Evolutionary conservation across 1,284 basidiomycete species (phyloP).

Genomic region (Fereydounia khargensis): DNA sequence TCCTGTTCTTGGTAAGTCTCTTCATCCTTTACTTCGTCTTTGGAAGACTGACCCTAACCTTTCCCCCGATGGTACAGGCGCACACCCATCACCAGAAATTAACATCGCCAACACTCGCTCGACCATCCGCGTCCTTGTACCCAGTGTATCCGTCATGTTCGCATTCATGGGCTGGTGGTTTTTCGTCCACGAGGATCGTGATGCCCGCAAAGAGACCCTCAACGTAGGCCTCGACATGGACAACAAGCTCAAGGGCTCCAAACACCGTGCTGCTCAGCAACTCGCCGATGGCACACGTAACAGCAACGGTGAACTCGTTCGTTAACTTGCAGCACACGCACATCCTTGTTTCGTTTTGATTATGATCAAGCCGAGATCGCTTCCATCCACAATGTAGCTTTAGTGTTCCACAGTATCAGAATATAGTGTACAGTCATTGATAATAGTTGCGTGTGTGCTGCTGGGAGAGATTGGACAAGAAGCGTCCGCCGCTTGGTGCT

Average conservation of each 20-base stretch:
- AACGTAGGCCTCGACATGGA: slow-evolving; percentile 18
- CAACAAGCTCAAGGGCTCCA: slow-evolving; percentile 33
- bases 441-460: too few relatives aligned
- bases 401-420: too few relatives aligned
- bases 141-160: slow-evolving; percentile 21
- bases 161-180: slow-evolving; percentile 39
- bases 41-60: too few relatives aligned
- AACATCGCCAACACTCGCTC: slow-evolving; percentile 18
- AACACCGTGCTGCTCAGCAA: slow-evolving; percentile 24
- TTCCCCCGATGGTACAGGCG: too few relatives aligned
- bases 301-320: slow-evolving; percentile 13
- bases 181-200: slow-evolving; percentile 26
- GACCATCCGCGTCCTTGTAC: slow-evolving; percentile 27
- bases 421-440: too few relatives aligned
- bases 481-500: too few relatives aligned
- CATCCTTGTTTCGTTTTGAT: too few relatives aligned
- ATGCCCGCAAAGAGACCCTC: slow-evolving; percentile 15
- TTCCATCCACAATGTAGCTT: too few relatives aligned
- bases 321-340: too few relatives aligned
- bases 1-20: slow-evolving; percentile 6
- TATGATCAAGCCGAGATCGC: too few relatives aligned
- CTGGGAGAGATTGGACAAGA: too few relatives aligned
- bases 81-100: slow-evolving; percentile 24
- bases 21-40: neutral
- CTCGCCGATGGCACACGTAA: slow-evolving; percentile 15